Percentiles rank a stretch among this genome's conserved stretches.
Conservation (phyloP, 2,329 filamentous ascomycete genomes). For the Fusarium succisae region DNA sequence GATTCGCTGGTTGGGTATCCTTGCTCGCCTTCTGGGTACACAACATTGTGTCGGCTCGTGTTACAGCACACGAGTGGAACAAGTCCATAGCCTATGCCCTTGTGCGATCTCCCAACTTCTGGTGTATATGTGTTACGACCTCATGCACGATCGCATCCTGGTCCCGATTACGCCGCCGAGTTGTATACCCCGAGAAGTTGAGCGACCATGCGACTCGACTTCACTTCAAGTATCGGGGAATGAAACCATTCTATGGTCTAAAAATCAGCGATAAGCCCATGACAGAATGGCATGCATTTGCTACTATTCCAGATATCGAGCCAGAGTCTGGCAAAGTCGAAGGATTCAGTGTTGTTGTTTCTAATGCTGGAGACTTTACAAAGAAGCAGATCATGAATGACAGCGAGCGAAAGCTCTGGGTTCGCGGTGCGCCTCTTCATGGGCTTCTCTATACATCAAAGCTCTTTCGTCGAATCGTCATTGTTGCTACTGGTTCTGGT, state of each 20-base stretch:
- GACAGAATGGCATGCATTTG: conserved; percentile 15
- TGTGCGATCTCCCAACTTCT: conserved; percentile 15
- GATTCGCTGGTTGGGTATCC: conserved; percentile 12
- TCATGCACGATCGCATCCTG: conserved; percentile 10
- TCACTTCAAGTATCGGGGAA: conserved; percentile 21
- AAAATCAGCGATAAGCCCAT: conserved; percentile 22
- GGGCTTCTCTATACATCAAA: conserved; percentile 4
- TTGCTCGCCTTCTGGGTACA: conserved; percentile 4
- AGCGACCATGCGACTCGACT: conserved; percentile 17
- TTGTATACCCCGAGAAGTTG: conserved; percentile 10
- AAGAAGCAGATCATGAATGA: conserved; percentile 18
- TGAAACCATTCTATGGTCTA: conserved; percentile 18
- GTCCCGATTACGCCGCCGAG: conserved; percentile 1
- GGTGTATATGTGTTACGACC: conserved; percentile 17
- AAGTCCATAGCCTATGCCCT: background rate
- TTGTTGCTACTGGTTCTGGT: conserved; percentile 8
- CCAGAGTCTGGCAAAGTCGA: conserved; percentile 10
- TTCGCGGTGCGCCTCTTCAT: conserved; percentile 11
- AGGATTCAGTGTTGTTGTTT: conserved; percentile 16
- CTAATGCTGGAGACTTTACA: conserved; percentile 6
- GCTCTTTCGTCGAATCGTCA: background rate
- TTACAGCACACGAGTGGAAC: conserved; percentile 7
- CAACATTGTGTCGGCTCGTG: conserved; percentile 11
- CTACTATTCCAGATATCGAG: conserved; percentile 12
- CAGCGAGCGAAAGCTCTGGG: conserved; percentile 6